Percentiles rank a stretch among this genome's conserved stretches.
Conservation (phyloP, 108 stramenopile species). For the Discostella stelligeroides region DNA sequence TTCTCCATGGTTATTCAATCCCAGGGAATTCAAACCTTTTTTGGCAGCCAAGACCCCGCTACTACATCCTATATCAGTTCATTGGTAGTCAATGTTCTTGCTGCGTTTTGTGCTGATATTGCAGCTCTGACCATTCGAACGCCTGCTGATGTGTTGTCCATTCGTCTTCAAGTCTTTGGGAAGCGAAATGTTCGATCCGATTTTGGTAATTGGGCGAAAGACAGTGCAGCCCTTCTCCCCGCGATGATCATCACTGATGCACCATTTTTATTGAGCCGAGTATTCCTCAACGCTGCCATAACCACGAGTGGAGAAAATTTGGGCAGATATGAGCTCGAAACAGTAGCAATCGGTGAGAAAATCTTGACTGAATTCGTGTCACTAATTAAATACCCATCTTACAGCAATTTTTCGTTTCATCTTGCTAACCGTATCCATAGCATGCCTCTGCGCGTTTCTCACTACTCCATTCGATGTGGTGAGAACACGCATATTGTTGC, state of each 20-base stretch:
- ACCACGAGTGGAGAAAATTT: constrained; percentile 65
- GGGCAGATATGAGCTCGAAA: constrained; percentile 66
- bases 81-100: constrained; percentile 43
- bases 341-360: constrained; percentile 39
- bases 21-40: constrained; percentile 11
- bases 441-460: constrained; percentile 68
- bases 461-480: constrained; percentile 91
- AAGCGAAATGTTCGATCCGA: constrained; percentile 47
- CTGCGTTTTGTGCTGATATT: constrained; percentile 71
- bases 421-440: constrained; percentile 8
- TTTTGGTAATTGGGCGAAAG: constrained; percentile 71
- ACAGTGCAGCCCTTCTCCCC: constrained; percentile 65
- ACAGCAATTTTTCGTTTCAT: not conserved
- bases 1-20: constrained; percentile 47
- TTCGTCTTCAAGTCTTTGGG: constrained; percentile 68
- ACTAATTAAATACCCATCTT: not conserved
- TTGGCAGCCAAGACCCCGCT: constrained; percentile 7
- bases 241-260: constrained; percentile 53
- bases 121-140: constrained; percentile 69
- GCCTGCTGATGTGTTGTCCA: constrained; percentile 72
- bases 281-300: constrained; percentile 65
- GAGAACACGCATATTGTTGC: constrained; percentile 73
- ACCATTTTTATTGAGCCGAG: constrained; percentile 71
- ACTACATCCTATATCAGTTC: constrained; percentile 21
- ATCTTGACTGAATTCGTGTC: not conserved